Percentiles rank a stretch among this genome's conserved stretches.
Conservation (phyloP, 2,329 filamentous ascomycete species). For the Harringtonia aguacate region DNA sequence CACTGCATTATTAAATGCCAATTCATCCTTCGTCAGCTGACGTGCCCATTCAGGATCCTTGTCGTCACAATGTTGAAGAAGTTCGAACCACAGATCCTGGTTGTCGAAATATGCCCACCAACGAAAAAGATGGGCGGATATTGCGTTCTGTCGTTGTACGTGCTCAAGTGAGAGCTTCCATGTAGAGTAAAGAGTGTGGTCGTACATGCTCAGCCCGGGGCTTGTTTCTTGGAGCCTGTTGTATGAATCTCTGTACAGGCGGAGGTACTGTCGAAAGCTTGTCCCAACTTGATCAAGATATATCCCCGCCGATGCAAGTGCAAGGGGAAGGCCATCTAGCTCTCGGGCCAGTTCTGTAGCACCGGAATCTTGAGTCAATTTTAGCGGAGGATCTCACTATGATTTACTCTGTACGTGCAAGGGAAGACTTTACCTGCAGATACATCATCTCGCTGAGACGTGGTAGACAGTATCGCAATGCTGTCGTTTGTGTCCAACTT, state of each 20-base stretch:
- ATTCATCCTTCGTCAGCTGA: constrained; percentile 13
- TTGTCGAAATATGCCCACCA: constrained; percentile 32
- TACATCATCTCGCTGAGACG: constrained; percentile 15
- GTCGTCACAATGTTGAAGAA: constrained; percentile 18
- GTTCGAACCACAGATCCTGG: constrained; percentile 32
- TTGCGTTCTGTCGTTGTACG: constrained; percentile 20
- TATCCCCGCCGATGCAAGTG: constrained; percentile 31
- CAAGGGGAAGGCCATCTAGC: constrained; percentile 34
- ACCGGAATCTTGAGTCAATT: constrained; percentile 16
- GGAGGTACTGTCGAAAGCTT: constrained; percentile 23
- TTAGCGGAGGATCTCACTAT: not conserved
- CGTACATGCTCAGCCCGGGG: constrained; percentile 19
- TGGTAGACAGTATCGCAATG: constrained; percentile 20
- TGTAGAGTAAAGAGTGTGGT: constrained; percentile 23
- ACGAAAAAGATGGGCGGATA: constrained; percentile 22
- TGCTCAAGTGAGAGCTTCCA: constrained; percentile 27
- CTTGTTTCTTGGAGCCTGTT: constrained; percentile 18
- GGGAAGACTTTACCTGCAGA: constrained; percentile 15
- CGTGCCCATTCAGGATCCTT: constrained; percentile 14
- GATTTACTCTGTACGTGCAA: too few species aligned
- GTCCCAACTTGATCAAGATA: constrained; percentile 28
- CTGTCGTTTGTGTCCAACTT: constrained; percentile 13
- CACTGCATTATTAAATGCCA: constrained; percentile 17
- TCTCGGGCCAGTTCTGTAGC: constrained; percentile 18
- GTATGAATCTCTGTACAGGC: constrained; percentile 28